Conservation (phyloP, 1,284 basidiomycete genomes). For the Sporisorium reilianum region DNA sequence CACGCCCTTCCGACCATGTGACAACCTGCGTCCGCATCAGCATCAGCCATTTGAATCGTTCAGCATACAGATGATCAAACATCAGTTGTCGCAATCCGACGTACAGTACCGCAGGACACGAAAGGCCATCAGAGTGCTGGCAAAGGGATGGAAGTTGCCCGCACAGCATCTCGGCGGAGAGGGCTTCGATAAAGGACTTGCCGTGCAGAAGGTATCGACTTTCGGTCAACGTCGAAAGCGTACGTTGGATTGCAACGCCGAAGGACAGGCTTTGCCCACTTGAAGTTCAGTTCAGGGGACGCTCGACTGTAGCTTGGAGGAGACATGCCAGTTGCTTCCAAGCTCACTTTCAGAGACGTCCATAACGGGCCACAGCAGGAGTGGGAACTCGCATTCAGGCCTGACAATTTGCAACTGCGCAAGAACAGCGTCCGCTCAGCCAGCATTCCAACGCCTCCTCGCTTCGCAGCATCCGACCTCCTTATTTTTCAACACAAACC, state of each 20-base stretch:
- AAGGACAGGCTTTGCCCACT: not conserved
- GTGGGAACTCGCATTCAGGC: no score
- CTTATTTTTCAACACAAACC: not conserved
- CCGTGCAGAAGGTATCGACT: no score
- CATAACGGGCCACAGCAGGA: not conserved
- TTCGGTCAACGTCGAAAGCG: no score
- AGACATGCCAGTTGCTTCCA: not conserved
- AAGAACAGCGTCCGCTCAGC: not conserved
- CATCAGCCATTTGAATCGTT: not conserved
- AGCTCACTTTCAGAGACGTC: not conserved
- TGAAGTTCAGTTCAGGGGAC: not conserved
- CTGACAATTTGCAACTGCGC: not conserved
- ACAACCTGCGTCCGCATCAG: not conserved
- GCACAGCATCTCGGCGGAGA: not conserved
- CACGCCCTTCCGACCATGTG: not conserved
- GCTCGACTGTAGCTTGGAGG: not conserved
- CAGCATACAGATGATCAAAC: not conserved
- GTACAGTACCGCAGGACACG: not conserved
- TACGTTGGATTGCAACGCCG: not conserved
- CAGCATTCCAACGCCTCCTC: not conserved
- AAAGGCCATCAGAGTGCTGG: not conserved
- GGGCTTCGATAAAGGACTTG: no score
- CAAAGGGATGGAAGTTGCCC: not conserved
- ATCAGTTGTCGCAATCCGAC: not conserved
- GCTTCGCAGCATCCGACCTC: not conserved